phyloP scores from a whole-genome alignment of 768 basidiomycete species.

The Nidularia pulvinata region DNA sequence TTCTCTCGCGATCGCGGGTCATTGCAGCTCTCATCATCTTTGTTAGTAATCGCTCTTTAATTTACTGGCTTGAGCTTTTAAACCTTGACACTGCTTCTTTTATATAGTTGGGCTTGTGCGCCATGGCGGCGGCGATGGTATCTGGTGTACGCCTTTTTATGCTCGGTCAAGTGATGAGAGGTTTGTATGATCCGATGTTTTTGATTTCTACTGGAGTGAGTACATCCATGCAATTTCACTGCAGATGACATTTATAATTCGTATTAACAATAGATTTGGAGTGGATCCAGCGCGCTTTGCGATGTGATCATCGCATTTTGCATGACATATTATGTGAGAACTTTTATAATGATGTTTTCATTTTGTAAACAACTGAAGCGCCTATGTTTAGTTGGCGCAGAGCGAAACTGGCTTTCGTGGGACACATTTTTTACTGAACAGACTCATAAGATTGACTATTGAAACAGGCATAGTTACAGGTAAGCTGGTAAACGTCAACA shows the following conservation, averaged over 20 bases:
- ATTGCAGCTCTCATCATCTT: conserved; percentile 13
- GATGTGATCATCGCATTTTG: conserved; percentile 24
- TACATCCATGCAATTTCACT: neutral
- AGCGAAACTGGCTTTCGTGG: conserved; percentile 19
- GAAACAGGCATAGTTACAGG: conserved; percentile 32
- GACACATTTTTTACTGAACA: conserved; percentile 19
- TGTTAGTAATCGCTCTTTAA: conserved; percentile 14
- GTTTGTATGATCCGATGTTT: neutral
- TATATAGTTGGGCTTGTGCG: conserved; percentile 2
- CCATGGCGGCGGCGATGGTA: neutral
- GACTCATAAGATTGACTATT: conserved; percentile 28
- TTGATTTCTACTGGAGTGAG: neutral
- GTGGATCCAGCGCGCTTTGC: conserved; percentile 24
- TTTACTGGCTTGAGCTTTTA: neutral
- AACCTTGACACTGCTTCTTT: neutral
- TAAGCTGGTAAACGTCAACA: neutral
- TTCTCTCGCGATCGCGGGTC: conserved; percentile 18
- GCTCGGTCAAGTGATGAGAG: neutral
- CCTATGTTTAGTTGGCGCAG: conserved; percentile 10
- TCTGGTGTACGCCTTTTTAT: neutral
- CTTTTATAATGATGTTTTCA: neutral
- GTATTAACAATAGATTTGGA: conserved; percentile 14
- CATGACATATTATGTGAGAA: conserved; percentile 27
- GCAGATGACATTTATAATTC: neutral
- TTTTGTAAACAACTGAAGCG: neutral